These are phyloP conservation scores for Aspergillus ibericus DNA, from an alignment of 2,329 filamentous ascomycete genomes.

Conservation along the genomic window DNA sequence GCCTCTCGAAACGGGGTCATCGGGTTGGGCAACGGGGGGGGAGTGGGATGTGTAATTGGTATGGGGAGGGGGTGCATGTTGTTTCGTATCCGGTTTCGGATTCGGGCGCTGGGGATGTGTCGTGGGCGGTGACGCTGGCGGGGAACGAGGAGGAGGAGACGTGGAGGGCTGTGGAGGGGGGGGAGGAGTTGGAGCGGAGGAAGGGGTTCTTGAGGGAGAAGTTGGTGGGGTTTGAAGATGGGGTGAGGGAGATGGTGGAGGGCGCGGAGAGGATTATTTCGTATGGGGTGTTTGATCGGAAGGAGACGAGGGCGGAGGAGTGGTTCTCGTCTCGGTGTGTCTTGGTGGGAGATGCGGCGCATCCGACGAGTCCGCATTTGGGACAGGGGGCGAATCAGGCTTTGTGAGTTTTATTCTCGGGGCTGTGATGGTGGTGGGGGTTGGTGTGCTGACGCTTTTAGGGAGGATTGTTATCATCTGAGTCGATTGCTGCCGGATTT, in stretches of 20 bases:
- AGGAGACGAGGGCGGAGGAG: background rate
- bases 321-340: background rate
- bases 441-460: background rate
- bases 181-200: background rate
- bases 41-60: slow-evolving; percentile 1
- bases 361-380: slow-evolving; percentile 10
- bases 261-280: background rate
- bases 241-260: background rate
- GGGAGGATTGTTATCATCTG: slow-evolving; percentile 8
- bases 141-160: background rate
- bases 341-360: slow-evolving; percentile 11
- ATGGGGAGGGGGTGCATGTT: slow-evolving; percentile 1
- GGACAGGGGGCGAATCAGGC: slow-evolving; percentile 10
- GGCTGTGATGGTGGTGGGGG: background rate
- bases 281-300: slow-evolving; percentile 3
- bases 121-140: background rate
- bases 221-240: background rate
- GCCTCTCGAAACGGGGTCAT: background rate
- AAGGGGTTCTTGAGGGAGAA: background rate
- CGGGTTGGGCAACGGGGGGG: background rate
- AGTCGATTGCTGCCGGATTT: background rate
- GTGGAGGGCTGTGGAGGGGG: background rate
- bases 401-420: background rate
- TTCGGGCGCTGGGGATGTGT: background rate
- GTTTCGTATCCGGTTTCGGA: slow-evolving; percentile 1